Evolutionary conservation across 352 stramenopile species (phyloP), one percentile per base, ranked within the genome.

Genomic region (Globisporangium rhizosaccharum): DNA sequence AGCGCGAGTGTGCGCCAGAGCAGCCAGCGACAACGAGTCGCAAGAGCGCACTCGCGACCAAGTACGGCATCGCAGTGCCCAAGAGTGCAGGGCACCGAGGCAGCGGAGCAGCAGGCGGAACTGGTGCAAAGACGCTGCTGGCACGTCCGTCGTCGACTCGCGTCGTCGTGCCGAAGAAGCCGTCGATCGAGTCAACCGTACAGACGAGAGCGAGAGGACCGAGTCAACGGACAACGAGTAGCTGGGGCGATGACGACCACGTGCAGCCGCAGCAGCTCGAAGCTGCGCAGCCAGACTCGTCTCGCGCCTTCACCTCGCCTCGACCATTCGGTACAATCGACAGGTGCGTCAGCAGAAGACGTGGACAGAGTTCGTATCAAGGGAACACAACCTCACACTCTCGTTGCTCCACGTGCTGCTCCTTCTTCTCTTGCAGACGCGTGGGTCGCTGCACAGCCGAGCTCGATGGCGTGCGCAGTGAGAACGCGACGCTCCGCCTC

Each of bases 401-500:
- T 28, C 12, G 14, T 48, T 30, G 25, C 37, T 51, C 7, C 25
- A 26, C 28, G 48, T 9, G 8, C 33, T 39, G 5, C 33, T 12
- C 33, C 7, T 39, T 4, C 33, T 39, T 12, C 33, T 10, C 33
- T 39, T 14, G 33, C 33, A 39, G 33, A 39, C 14, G 33, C 33
- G 33, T 39, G 7, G 33, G 33, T 12, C 6, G 33, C 7, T 39
- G 33, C 33, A 39, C 10, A 10, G 42, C 26, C 15, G 48, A 62
- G 15, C 39, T 62, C 2, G 49, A 62, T 3, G 3, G n/a, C 17
- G 49, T 70, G 0, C 68, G 53, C 11, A 39, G 62, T 2, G 68
- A 75, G 37, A 75, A 78, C 33, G 58, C 61, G 1, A 52, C 30
- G 5, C 66, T 78, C 41, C 70, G 65, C 11, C 45, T 65, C 17